A percentile compares a stretch with the other conserved stretches of the same genome.
Evolutionary conservation across 2,329 filamentous ascomycete genomes (phyloP).

Genomic region (Fusarium chaquense): DNA sequence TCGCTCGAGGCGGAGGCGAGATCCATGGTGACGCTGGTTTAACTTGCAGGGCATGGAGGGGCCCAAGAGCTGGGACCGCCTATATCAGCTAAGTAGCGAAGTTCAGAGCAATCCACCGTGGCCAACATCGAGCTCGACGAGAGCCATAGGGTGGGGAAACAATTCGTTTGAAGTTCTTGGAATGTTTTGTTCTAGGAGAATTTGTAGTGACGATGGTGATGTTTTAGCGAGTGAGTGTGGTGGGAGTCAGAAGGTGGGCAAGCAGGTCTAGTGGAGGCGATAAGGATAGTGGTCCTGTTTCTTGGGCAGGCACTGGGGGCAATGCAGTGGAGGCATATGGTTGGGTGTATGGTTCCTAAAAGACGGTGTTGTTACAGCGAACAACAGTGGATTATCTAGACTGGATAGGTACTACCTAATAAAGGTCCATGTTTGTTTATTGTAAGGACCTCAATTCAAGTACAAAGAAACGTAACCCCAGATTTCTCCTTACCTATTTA

Average conservation of each 20-base stretch:
- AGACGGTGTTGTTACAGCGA: constrained; percentile 21
- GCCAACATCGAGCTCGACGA: constrained; percentile 32
- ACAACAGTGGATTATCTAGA: not conserved
- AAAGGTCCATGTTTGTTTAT: not conserved
- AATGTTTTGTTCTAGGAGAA: constrained; percentile 20
- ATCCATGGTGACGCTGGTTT: constrained; percentile 46
- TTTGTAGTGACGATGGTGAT: constrained; percentile 29
- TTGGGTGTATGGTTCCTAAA: constrained; percentile 25
- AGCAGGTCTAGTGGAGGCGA: constrained; percentile 26
- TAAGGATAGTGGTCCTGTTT: constrained; percentile 19
- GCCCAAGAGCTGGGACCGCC: constrained; percentile 31
- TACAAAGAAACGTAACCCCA: not conserved
- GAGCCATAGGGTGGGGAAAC: constrained; percentile 24
- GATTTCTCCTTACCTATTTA: too few relatives aligned
- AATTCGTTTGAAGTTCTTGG: constrained; percentile 10
- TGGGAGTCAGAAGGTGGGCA: constrained; percentile 31
- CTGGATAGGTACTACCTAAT: too few relatives aligned
- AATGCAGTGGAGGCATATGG: not conserved
- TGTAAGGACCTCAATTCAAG: not conserved
- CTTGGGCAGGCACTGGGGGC: constrained; percentile 4
- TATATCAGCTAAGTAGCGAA: constrained; percentile 33
- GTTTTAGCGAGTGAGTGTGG: constrained; percentile 20
- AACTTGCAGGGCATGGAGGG: constrained; percentile 45
- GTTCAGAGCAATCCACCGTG: constrained; percentile 36
- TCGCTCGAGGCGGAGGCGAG: constrained; percentile 46